Base-by-base conservation (phyloP, 352 stramenopile species). In the Saprolegnia parasitica region DNA sequence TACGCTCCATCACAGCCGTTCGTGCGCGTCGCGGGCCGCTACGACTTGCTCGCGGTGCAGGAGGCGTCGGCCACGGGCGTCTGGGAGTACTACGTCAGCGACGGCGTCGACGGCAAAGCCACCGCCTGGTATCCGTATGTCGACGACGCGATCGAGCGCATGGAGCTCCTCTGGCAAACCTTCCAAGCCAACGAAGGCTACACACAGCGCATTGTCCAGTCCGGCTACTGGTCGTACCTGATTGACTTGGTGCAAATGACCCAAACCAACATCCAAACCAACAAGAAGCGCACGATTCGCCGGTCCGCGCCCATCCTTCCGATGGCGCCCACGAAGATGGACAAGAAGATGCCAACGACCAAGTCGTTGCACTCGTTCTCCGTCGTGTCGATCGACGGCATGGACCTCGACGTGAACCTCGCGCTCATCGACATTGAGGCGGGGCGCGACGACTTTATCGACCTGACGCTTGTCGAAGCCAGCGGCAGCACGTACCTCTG, bases 91-190 rank as follows among this genome's bases (percentile, higher is more conserved):
- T 77, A 68, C 61, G 57, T 77, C 9, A 57, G 71, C 50, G 65
- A 77, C 67, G 56, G 50, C 35, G 65, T 76, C 18, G 73, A 77
- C 64, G 70, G 72, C 56, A 79, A 79, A 64, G 16, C 65, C 21
- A 74, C 73, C 47, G 74, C 68, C 9, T 79, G 74, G 74, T 76
- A 79, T 40, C 68, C 74, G 37, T 79, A 77, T 45, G 56, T 52
- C 5, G 63, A 15, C 11, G 60, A 61, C 11, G 72, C n/a, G 15
- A 64, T 29, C 18, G 32, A 39, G n/a, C 40, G 62, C 42, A 71
- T 68, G 13, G 74, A 78, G 52, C 20, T 55, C 16, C 45, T 75
- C 23, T 77, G 63, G 57, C 71, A 72, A 29, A 66, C 47, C 3
- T 63, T 73, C 24, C 61, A 74, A 56, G 61, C 68, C 32, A 77